Conservation (phyloP, 2,329 filamentous ascomycete genomes). For the Waltergamsia citrina region DNA sequence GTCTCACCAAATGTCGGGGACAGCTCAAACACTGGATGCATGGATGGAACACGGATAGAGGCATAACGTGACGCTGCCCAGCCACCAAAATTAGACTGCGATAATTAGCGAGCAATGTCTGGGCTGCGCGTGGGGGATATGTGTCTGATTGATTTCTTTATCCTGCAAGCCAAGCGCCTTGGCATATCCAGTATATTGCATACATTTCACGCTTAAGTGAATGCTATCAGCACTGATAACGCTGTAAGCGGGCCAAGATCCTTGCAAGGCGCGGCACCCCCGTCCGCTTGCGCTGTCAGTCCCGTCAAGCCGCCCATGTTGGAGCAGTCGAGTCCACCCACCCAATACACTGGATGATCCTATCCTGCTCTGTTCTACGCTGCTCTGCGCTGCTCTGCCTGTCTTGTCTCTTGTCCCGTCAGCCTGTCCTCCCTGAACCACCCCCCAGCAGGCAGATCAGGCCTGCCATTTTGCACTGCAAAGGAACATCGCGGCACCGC, state of each 20-base stretch:
- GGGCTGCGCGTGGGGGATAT: background rate
- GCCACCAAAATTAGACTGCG: conserved; percentile 4
- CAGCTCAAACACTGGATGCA: conserved; percentile 1
- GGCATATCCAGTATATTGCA: conserved; percentile 2
- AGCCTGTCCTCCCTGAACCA: conserved; percentile 1
- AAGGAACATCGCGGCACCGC: background rate
- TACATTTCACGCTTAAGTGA: background rate
- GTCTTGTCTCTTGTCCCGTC: conserved; percentile 2
- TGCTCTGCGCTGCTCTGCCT: background rate
- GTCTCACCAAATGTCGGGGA: background rate
- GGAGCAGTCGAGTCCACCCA: conserved; percentile 6
- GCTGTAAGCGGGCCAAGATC: background rate
- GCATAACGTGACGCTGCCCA: conserved; percentile 5
- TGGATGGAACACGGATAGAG: conserved; percentile 1
- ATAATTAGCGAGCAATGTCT: background rate
- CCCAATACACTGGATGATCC: conserved; percentile 5
- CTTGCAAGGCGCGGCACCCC: background rate
- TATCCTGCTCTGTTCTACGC: no score
- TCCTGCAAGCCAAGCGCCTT: background rate
- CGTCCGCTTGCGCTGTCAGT: conserved; percentile 3
- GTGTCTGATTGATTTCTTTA: background rate
- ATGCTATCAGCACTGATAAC: background rate
- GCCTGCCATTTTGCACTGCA: conserved; percentile 4
- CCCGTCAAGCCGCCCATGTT: conserved; percentile 3
- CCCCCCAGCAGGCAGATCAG: conserved; percentile 4